Evolutionary conservation across 176 grass and related monocot genomes (phyloP), one percentile per base, ranked within the genome.

Genomic region (Triticum urartu): DNA sequence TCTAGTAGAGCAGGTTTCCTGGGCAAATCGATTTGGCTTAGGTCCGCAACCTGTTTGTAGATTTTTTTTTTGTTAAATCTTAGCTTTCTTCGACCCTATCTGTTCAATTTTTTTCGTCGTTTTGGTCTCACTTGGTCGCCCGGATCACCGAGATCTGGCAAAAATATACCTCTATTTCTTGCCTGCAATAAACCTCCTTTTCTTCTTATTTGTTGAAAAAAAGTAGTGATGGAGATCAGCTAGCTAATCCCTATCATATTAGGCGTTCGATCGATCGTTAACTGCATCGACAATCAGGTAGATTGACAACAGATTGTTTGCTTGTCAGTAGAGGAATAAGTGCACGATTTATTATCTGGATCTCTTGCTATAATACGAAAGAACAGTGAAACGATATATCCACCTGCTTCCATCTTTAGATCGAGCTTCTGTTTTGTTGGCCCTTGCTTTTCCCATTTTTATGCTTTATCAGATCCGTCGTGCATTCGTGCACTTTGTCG

Each of bases 121-220:
- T 77, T 61, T 52, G 58, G 1, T 52, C 52, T 50, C 58, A 22
- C 64, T 25, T 77, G 14, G 17, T 14, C 21, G 3, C n/a, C 34
- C 25, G 77, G 71, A 54, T 85, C 33, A 74, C 61, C 68, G 47
- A 77, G 74, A 91, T 94, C 86, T 68, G 30, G 15, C 9, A 0
- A 68, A 9, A 9, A 77, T 47, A 85, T 61, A 68, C 26, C 11
- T 67, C 26, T 34, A 89, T 60, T 89, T 58, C 34, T 2, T 42
- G 68, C 40, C 35, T 62, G 28, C 34, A 81, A 34, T 68, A 18
- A 78, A 34, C 24, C 2, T 73, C 73, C 42, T 68, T 28, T 74
- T 68, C 28, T 24, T 24, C 14, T 66, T 63, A 65, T 28, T 36
- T 68, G 32, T 36, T 68, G 34, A 10, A 34, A 20, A 15, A 8